Percentiles rank a stretch among this genome's conserved stretches.
Evolutionary conservation across 2,329 filamentous ascomycete species (phyloP).

Genomic region (Colletotrichum paranaense): DNA sequence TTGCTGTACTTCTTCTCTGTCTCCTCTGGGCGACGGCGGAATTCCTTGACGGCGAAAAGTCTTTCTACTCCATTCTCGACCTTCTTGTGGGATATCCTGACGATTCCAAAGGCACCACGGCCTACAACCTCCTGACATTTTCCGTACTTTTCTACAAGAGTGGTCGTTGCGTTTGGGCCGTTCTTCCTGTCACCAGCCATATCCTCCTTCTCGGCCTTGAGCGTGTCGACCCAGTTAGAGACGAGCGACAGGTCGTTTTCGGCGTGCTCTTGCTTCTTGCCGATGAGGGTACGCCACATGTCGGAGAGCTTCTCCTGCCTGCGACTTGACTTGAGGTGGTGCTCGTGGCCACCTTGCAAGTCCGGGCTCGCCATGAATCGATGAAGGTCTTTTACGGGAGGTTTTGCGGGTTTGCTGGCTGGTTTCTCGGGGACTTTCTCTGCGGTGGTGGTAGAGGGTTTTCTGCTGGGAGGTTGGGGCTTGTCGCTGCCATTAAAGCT

Average conservation of each 20-base stretch:
- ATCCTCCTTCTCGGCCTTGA: constrained; percentile 82
- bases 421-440: constrained; percentile 44
- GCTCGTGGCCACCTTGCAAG: constrained; percentile 79
- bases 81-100: constrained; percentile 96
- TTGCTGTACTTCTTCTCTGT: constrained; percentile 98
- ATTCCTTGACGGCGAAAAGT: constrained; percentile 97
- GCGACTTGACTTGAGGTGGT: constrained; percentile 88
- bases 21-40: constrained; percentile 92
- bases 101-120: constrained; percentile 95
- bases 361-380: constrained; percentile 65
- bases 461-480: constrained; percentile 51
- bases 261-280: constrained; percentile 79
- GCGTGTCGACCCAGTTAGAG: constrained; percentile 94
- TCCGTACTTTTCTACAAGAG: constrained; percentile 95
- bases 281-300: constrained; percentile 88
- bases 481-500: constrained; percentile 48
- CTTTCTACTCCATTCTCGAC: constrained; percentile 88
- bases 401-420: constrained; percentile 47
- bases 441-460: constrained; percentile 41
- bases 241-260: constrained; percentile 92
- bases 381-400: constrained; percentile 49
- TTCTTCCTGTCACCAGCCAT: constrained; percentile 81
- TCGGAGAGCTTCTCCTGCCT: constrained; percentile 95
- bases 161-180: constrained; percentile 78
- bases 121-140: constrained; percentile 98